These are phyloP conservation scores for Taiozyma sp. DNA, from an alignment of 1,139 yeast genomes.

Conservation along the genomic window DNA sequence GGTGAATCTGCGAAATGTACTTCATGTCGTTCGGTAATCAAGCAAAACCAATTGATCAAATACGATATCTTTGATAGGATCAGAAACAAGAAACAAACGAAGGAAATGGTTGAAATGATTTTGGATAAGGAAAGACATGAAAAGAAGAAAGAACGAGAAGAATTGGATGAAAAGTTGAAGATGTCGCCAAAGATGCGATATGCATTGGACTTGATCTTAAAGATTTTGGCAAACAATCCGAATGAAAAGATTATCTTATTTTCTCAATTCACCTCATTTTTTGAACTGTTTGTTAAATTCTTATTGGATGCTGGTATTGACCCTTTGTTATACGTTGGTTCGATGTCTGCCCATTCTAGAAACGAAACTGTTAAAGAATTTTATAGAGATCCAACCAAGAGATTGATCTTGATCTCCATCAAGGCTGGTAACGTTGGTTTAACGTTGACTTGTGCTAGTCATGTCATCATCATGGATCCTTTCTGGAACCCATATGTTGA, in stretches of 20 bases:
- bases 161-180: slow-evolving; percentile 26
- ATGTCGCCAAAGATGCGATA: slow-evolving; percentile 52
- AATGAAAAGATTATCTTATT: slow-evolving; percentile 71
- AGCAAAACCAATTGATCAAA: slow-evolving; percentile 40
- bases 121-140: slow-evolving; percentile 16
- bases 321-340: slow-evolving; percentile 72
- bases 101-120: slow-evolving; percentile 24
- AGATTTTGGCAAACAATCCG: slow-evolving; percentile 37
- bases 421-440: slow-evolving; percentile 93
- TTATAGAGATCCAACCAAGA: slow-evolving; percentile 45
- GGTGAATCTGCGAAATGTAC: slow-evolving; percentile 44
- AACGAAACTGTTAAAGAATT: slow-evolving; percentile 58
- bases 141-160: slow-evolving; percentile 29
- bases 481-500: slow-evolving; percentile 97
- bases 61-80: slow-evolving; percentile 48
- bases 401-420: slow-evolving; percentile 65
- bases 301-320: slow-evolving; percentile 42
- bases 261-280: slow-evolving; percentile 77
- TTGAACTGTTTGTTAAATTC: slow-evolving; percentile 61
- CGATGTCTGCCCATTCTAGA: slow-evolving; percentile 64
- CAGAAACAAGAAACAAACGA: slow-evolving; percentile 29
- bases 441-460: slow-evolving; percentile 89
- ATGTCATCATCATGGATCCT: slow-evolving; percentile 85
- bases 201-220: slow-evolving; percentile 40
- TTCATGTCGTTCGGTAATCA: slow-evolving; percentile 39